Evolutionary conservation across 129 eudicot genomes (phyloP).

Genomic region (Calendula officinalis): DNA sequence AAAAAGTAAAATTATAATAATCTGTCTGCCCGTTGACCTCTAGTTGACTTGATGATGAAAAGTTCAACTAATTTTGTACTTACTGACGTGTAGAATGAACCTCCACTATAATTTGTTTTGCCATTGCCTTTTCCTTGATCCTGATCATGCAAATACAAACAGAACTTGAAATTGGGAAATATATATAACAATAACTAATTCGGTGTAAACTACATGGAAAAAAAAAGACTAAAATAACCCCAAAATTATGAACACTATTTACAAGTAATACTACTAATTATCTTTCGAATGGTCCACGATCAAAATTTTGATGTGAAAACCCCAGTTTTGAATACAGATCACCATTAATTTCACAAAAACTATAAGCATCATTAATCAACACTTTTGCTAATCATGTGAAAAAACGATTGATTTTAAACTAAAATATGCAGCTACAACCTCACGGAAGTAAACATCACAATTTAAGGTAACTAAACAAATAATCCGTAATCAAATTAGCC

Average conservation of each 20-base stretch:
- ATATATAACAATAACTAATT: not conserved
- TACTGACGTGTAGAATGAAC: slow-evolving; percentile 57
- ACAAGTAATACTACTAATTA: not conserved
- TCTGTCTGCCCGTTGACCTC: no score
- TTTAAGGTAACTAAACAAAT: not conserved
- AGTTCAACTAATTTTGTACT: slow-evolving; percentile 15
- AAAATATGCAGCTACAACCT: not conserved
- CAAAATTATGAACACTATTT: not conserved
- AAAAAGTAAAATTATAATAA: not conserved
- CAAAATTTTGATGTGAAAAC: not conserved
- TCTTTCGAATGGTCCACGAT: slow-evolving; percentile 5
- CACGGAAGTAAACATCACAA: not conserved
- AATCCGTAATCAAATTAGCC: not conserved
- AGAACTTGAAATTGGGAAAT: not conserved
- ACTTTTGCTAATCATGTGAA: slow-evolving; percentile 8
- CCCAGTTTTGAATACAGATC: not conserved
- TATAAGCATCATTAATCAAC: not conserved
- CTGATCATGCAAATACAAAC: slow-evolving; percentile 23
- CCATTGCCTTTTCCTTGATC: slow-evolving; percentile 43
- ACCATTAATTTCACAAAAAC: not conserved
- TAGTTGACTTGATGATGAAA: not conserved
- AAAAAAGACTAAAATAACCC: not conserved
- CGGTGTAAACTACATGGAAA: not conserved
- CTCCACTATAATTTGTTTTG: slow-evolving; percentile 45
- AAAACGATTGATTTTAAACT: not conserved